phyloP scores from a whole-genome alignment of 139 green algal genomes.

The Picochlorum sp. region DNA sequence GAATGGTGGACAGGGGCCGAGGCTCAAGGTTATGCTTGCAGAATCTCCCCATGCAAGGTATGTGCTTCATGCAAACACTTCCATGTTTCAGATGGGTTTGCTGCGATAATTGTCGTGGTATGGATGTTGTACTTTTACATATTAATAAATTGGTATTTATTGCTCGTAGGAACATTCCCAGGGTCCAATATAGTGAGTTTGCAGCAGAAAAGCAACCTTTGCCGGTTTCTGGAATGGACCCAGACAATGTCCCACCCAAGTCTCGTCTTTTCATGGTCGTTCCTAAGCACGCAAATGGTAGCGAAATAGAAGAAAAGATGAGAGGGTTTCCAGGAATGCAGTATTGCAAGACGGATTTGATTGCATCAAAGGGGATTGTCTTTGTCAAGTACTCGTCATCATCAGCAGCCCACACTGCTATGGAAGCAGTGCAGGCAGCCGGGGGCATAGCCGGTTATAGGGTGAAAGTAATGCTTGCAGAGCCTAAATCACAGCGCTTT shows the following conservation, averaged over 20 bases:
- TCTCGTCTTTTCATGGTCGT: constrained; percentile 87
- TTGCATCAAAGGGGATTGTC: constrained; percentile 74
- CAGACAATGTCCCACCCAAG: constrained; percentile 75
- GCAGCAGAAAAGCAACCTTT: too few relatives aligned
- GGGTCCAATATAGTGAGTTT: too few relatives aligned
- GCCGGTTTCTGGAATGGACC: constrained; percentile 34
- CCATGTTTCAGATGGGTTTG: too few relatives aligned
- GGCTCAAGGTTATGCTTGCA: constrained; percentile 83
- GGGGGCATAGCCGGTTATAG: constrained; percentile 65
- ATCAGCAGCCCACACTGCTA: constrained; percentile 57
- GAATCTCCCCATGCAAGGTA: constrained; percentile 58
- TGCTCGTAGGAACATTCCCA: too few relatives aligned
- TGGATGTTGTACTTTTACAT: too few relatives aligned
- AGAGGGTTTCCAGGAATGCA: constrained; percentile 58
- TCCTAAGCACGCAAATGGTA: constrained; percentile 66
- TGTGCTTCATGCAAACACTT: too few relatives aligned
- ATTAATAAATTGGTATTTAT: too few relatives aligned
- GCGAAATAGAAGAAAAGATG: constrained; percentile 65
- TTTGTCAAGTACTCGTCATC: constrained; percentile 80
- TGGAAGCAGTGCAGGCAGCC: constrained; percentile 57
- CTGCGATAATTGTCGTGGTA: too few relatives aligned
- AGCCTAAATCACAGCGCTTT: constrained; percentile 59
- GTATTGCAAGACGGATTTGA: constrained; percentile 89
- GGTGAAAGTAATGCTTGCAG: constrained; percentile 87
- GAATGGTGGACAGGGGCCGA: constrained; percentile 73